Evolutionary conservation across 495 filamentous ascomycete genomes (phyloP).

Genomic region (Margaritispora aquatica): DNA sequence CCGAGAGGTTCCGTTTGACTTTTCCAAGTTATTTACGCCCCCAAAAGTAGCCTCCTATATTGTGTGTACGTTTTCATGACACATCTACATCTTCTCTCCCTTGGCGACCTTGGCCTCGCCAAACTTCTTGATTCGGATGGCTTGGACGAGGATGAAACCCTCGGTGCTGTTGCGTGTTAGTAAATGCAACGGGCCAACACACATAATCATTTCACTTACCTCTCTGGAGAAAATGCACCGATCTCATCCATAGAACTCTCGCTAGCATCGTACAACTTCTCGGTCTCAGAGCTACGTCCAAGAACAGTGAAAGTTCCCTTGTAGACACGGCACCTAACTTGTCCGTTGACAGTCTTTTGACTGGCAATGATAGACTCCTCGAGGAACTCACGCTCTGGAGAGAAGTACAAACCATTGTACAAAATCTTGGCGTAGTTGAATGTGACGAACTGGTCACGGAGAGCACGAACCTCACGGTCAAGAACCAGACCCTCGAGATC

Average conservation of each 20-base stretch:
- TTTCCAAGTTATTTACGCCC: too few species aligned
- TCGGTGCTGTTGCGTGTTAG: not conserved
- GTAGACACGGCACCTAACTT: conserved; percentile 66
- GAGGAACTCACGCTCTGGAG: conserved; percentile 61
- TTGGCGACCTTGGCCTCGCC: conserved; percentile 61
- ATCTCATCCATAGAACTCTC: conserved; percentile 88
- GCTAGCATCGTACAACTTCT: conserved; percentile 78
- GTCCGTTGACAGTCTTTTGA: conserved; percentile 64
- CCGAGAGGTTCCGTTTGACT: not conserved
- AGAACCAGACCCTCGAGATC: conserved; percentile 82
- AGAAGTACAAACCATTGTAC: conserved; percentile 83
- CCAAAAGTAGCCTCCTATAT: not conserved
- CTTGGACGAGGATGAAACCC: conserved; percentile 76
- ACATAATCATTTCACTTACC: not conserved
- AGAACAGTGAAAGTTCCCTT: conserved; percentile 73
- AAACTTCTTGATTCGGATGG: conserved; percentile 89
- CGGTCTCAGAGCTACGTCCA: conserved; percentile 66
- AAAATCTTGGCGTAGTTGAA: conserved; percentile 66
- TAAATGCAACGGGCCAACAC: too few species aligned
- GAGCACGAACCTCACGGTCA: conserved; percentile 74
- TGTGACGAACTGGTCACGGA: conserved; percentile 81
- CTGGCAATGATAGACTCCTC: conserved; percentile 65
- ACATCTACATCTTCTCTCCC: conserved; percentile 34
- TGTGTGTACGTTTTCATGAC: not conserved
- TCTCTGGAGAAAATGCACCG: conserved; percentile 65